A percentile compares a stretch with the other conserved stretches of the same genome.
These are phyloP conservation scores for Lipomyces kockii DNA, from an alignment of 805 yeast species.

Conservation along the genomic window DNA sequence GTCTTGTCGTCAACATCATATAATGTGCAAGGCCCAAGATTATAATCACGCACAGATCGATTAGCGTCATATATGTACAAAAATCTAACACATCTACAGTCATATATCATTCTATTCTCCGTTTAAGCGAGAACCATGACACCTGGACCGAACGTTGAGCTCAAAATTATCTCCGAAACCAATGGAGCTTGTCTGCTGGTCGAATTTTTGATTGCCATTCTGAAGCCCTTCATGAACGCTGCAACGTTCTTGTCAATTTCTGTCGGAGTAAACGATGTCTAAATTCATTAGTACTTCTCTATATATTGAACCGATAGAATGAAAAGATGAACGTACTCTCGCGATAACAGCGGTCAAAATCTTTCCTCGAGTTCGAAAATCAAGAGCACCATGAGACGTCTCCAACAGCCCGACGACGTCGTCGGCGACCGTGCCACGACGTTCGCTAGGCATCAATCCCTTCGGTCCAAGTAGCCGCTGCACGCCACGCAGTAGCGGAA, in stretches of 20 bases:
- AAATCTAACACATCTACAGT: neutral
- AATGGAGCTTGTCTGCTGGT: conserved; percentile 20
- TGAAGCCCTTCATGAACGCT: conserved; percentile 29
- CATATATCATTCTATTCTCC: neutral
- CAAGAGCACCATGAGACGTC: conserved; percentile 12
- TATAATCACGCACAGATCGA: neutral
- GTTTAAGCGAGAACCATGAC: conserved; percentile 24
- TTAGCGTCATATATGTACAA: neutral
- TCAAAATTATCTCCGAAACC: conserved; percentile 26
- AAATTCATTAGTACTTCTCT: neutral
- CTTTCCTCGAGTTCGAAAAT: conserved; percentile 19
- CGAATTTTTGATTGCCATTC: conserved; percentile 12
- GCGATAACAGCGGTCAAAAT: conserved; percentile 15
- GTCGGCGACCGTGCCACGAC: conserved; percentile 74
- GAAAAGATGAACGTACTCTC: conserved; percentile 17
- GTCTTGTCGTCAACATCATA: neutral
- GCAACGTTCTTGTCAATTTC: conserved; percentile 23
- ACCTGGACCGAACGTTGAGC: conserved; percentile 32
- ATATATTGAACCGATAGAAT: neutral
- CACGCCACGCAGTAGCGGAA: conserved; percentile 60
- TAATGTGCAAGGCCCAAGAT: neutral
- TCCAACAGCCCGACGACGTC: conserved; percentile 19
- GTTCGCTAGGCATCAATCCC: conserved; percentile 85
- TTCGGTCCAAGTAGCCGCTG: conserved; percentile 87
- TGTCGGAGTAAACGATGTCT: conserved; percentile 16